Percentiles rank a stretch among this genome's conserved stretches.
Conservation (phyloP, 306 rosid species). For the Prosopis cineraria region DNA sequence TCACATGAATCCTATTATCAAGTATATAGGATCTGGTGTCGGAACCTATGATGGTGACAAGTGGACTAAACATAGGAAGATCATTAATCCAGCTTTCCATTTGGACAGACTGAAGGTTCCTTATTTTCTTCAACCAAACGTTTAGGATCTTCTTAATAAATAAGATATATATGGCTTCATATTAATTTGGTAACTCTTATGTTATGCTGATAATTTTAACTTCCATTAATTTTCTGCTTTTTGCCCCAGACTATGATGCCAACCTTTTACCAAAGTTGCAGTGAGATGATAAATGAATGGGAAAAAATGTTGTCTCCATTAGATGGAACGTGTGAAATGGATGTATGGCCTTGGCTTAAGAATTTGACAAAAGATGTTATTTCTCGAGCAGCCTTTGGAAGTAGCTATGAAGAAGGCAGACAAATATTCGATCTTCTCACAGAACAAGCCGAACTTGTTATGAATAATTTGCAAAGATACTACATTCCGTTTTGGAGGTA, state of each 20-base stretch:
- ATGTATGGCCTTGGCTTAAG: neutral
- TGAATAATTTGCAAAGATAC: neutral
- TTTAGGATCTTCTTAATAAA: neutral
- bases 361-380: neutral
- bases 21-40: neutral
- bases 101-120: neutral
- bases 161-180: neutral
- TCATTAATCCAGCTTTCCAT: neutral
- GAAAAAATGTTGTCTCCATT: neutral
- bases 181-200: neutral
- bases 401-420: slow-evolving; percentile 33
- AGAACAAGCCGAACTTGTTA: neutral
- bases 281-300: neutral
- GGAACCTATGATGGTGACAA: neutral
- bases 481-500: slow-evolving; percentile 41
- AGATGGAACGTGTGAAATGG: slow-evolving; percentile 28
- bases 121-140: neutral
- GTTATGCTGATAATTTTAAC: neutral
- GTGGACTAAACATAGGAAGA: slow-evolving; percentile 3
- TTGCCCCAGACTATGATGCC: neutral
- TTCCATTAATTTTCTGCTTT: neutral
- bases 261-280: neutral
- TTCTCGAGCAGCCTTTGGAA: slow-evolving; percentile 1
- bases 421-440: slow-evolving; percentile 34
- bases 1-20: neutral